phyloP scores from a whole-genome alignment of 345 rosid species.

The Garcia nutans region DNA sequence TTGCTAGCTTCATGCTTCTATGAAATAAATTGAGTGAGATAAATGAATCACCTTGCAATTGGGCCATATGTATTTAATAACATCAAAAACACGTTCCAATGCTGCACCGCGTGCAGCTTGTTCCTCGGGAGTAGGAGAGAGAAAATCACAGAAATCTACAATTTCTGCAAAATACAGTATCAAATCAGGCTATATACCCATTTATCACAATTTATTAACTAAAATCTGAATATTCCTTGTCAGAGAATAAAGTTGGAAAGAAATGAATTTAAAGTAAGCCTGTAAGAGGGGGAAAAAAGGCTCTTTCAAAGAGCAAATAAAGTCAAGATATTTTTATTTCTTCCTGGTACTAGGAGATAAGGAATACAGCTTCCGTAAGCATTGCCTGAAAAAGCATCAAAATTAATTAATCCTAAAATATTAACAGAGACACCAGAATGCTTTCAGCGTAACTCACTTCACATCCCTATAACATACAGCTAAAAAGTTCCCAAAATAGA shows the following conservation, averaged over 20 bases:
- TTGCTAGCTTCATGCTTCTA: not conserved
- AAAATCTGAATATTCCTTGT: not conserved
- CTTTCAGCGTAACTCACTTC: not conserved
- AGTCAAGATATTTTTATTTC: not conserved
- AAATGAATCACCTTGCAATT: slow-evolving; percentile 51
- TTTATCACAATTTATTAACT: not conserved
- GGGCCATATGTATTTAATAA: slow-evolving; percentile 92
- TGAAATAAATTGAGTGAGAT: not conserved
- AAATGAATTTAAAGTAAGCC: not conserved
- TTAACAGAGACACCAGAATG: not conserved
- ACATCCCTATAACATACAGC: not conserved
- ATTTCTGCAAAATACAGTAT: slow-evolving; percentile 52
- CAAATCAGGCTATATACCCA: slow-evolving; percentile 8
- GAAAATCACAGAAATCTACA: slow-evolving; percentile 78
- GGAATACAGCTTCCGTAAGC: not conserved
- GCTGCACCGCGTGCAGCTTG: slow-evolving; percentile 59
- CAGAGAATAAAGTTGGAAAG: no score
- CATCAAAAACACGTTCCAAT: slow-evolving; percentile 54
- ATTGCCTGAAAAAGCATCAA: not conserved
- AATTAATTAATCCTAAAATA: not conserved
- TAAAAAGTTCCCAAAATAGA: not conserved
- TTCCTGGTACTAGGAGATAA: not conserved
- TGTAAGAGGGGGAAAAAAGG: no score
- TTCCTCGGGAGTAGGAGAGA: slow-evolving; percentile 79
- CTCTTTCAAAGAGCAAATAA: no score